phyloP scores from a whole-genome alignment of 345 rosid genomes.

The Dovyalis caffra region DNA sequence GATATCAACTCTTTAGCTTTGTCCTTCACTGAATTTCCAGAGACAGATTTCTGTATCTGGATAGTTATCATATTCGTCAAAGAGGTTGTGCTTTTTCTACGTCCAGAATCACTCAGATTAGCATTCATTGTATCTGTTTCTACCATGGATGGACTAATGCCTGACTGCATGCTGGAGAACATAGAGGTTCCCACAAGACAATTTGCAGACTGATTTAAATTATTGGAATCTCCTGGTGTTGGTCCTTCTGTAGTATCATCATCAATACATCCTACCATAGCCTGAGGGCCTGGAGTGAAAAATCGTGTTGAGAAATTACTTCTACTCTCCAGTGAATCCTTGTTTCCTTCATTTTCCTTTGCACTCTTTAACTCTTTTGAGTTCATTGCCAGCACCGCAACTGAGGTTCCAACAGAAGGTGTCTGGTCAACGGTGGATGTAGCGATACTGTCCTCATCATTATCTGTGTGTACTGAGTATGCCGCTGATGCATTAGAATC shows the following conservation, averaged over 20 bases:
- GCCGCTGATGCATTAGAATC: neutral
- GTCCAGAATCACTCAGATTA: conserved; percentile 1
- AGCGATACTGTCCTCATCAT: neutral
- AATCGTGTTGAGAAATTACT: neutral
- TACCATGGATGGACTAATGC: neutral
- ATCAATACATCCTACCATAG: neutral
- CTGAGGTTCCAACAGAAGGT: neutral
- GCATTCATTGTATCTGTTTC: neutral
- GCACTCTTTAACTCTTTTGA: neutral
- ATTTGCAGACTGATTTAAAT: neutral
- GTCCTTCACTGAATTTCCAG: conserved; percentile 6
- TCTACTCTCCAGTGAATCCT: neutral
- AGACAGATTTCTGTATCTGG: conserved; percentile 1
- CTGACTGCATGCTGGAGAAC: neutral
- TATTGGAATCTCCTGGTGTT: neutral
- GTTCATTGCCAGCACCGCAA: neutral
- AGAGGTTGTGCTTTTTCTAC: neutral
- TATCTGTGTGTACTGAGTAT: neutral
- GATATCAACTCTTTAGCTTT: conserved; percentile 13
- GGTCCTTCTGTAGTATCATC: neutral
- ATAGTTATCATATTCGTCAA: neutral
- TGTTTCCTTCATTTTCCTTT: neutral
- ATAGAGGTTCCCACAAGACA: neutral
- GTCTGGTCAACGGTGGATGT: neutral
- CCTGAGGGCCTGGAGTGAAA: neutral